Percentiles rank a stretch among this genome's conserved stretches.
phyloP scores from a whole-genome alignment of 768 basidiomycete species.

The Tricholoma sp. region DNA sequence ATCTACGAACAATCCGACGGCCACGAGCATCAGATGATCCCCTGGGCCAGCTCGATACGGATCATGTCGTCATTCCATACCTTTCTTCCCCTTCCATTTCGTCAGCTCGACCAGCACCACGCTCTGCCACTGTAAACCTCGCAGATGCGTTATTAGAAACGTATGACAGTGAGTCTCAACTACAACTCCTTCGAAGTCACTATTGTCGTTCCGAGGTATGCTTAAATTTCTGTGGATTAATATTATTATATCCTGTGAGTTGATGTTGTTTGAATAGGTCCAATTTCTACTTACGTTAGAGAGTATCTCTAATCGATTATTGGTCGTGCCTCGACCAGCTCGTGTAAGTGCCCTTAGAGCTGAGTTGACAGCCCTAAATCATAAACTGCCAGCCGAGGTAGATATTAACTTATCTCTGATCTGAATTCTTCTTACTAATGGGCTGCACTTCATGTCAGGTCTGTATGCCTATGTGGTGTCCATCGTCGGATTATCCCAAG shows the following conservation, averaged over 20 bases:
- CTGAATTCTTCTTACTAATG: background rate
- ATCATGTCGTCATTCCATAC: conserved; percentile 42
- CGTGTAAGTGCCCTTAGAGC: conserved; percentile 95
- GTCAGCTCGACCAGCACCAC: conserved; percentile 38
- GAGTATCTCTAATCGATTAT: conserved; percentile 84
- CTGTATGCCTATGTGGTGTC: conserved; percentile 87
- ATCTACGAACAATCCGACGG: conserved; percentile 45
- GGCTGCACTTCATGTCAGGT: conserved; percentile 39
- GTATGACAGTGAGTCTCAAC: conserved; percentile 65
- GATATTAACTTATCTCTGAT: conserved; percentile 6
- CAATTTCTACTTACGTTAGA: conserved; percentile 86
- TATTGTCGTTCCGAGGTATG: conserved; percentile 84
- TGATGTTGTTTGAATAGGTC: conserved; percentile 41
- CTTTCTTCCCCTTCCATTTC: conserved; percentile 72
- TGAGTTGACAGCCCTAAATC: conserved; percentile 91
- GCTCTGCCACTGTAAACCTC: conserved; percentile 36
- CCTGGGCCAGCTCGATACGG: conserved; percentile 59
- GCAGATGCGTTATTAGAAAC: conserved; percentile 57
- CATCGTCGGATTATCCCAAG: conserved; percentile 56
- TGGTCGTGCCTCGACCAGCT: conserved; percentile 91
- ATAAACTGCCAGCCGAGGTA: conserved; percentile 94
- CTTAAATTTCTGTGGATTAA: conserved; percentile 9
- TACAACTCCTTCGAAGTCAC: conserved; percentile 73
- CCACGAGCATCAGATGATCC: conserved; percentile 69
- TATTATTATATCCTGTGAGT: background rate